Conservation (phyloP, 352 stramenopile genomes). For the Phytophthora pisi region DNA sequence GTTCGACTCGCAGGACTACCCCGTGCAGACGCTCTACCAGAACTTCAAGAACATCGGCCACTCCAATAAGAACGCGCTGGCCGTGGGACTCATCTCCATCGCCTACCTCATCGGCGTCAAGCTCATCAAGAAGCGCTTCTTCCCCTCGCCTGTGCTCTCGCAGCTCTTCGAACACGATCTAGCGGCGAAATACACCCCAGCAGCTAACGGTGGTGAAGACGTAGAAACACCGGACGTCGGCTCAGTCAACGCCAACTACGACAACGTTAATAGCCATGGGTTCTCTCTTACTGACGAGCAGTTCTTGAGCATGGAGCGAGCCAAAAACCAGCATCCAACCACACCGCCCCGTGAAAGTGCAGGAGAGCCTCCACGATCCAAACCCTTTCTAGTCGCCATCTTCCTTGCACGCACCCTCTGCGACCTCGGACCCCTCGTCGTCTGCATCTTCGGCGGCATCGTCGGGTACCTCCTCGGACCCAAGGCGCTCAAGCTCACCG, state of each 20-base stretch:
- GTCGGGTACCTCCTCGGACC: conserved; percentile 52
- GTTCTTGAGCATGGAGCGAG: too few relatives aligned
- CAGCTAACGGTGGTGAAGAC: neutral
- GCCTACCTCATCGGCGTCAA: conserved; percentile 25
- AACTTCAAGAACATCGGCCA: conserved; percentile 58
- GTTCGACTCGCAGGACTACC: conserved; percentile 41
- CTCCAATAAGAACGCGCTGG: conserved; percentile 71
- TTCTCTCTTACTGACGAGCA: conserved; percentile 33
- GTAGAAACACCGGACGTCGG: conserved; percentile 19
- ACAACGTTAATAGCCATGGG: conserved; percentile 28
- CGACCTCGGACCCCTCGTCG: conserved; percentile 70
- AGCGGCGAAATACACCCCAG: conserved; percentile 3
- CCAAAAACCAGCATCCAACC: too few relatives aligned
- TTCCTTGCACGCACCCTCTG: conserved; percentile 50
- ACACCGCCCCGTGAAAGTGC: too few relatives aligned
- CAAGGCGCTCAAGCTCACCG: conserved; percentile 72
- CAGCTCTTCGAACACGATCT: conserved; percentile 17
- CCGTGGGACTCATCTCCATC: conserved; percentile 43
- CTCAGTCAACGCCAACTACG: conserved; percentile 5
- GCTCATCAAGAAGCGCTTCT: conserved; percentile 31
- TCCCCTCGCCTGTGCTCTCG: conserved; percentile 17
- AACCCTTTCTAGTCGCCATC: conserved; percentile 21
- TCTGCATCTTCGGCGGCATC: conserved; percentile 73
- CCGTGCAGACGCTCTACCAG: conserved; percentile 58
- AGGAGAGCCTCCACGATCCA: neutral